Percentiles rank a stretch among this genome's conserved stretches.
These are phyloP conservation scores for Penicillium sp. DNA, from an alignment of 2,329 filamentous ascomycete genomes.

Conservation along the genomic window DNA sequence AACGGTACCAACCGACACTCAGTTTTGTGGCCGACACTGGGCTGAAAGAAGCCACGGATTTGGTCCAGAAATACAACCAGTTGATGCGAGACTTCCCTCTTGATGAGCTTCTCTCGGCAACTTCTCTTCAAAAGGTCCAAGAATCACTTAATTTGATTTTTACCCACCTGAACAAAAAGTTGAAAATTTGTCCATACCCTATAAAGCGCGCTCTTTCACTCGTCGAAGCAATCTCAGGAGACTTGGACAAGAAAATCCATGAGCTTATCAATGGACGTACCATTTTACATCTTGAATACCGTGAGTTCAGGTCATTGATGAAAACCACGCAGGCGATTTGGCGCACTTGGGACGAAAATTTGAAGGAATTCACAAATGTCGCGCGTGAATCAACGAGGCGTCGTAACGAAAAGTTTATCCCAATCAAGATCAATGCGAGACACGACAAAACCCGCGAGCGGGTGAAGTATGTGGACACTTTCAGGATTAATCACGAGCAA, in stretches of 20 bases:
- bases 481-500: conserved; percentile 96
- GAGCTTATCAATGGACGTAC: conserved; percentile 78
- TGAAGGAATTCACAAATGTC: conserved; percentile 97
- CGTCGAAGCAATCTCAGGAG: conserved; percentile 94
- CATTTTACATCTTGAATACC: conserved; percentile 87
- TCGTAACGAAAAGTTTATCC: conserved; percentile 96
- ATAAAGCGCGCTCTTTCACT: conserved; percentile 85
- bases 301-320: conserved; percentile 84
- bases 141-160: conserved; percentile 90
- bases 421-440: conserved; percentile 88
- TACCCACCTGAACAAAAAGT: conserved; percentile 92
- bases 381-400: conserved; percentile 90
- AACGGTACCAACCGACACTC: conserved; percentile 95
- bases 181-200: conserved; percentile 93
- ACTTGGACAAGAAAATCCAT: conserved; percentile 83
- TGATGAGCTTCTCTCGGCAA: conserved; percentile 89
- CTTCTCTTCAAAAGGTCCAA: conserved; percentile 79
- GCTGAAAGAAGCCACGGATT: conserved; percentile 90
- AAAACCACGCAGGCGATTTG: conserved; percentile 80
- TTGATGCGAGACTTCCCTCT: conserved; percentile 97
- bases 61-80: conserved; percentile 97
- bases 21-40: conserved; percentile 96
- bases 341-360: conserved; percentile 87
- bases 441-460: conserved; percentile 87
- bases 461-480: conserved; percentile 88